Conservation (phyloP, 2,329 filamentous ascomycete genomes). For the Fusarium tjaetaba region DNA sequence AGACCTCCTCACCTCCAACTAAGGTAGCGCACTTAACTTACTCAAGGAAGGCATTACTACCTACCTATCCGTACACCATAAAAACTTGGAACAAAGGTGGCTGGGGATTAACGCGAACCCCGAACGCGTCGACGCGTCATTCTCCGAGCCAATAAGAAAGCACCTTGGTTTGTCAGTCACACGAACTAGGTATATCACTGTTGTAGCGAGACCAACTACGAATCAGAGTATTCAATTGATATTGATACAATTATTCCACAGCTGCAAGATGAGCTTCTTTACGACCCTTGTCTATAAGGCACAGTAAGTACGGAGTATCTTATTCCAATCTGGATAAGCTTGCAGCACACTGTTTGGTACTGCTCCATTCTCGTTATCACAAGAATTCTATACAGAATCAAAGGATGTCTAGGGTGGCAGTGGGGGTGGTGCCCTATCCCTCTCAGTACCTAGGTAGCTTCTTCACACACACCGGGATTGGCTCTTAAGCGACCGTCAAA, state of each 20-base stretch:
- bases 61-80: neutral
- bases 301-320: neutral
- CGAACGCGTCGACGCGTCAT: constrained; percentile 26
- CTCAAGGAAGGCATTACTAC: neutral
- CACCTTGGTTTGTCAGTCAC: neutral
- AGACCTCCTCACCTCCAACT: constrained; percentile 10
- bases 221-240: constrained; percentile 16
- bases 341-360: constrained; percentile 7
- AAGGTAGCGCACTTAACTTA: neutral
- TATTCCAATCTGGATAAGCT: neutral
- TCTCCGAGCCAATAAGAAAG: constrained; percentile 9
- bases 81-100: constrained; percentile 12
- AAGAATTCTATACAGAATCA: constrained; percentile 7
- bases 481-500: constrained; percentile 9
- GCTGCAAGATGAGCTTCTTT: neutral
- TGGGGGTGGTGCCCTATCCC: neutral
- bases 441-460: neutral
- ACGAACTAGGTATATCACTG: constrained; percentile 3
- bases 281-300: neutral
- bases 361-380: constrained; percentile 1
- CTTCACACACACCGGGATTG: neutral
- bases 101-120: constrained; percentile 20
- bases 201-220: neutral
- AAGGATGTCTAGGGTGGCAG: constrained; percentile 31
- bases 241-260: neutral